Percentiles rank a stretch among this genome's conserved stretches.
Evolutionary conservation across 2,329 filamentous ascomycete genomes (phyloP).

Genomic region (Ophiostoma ips): DNA sequence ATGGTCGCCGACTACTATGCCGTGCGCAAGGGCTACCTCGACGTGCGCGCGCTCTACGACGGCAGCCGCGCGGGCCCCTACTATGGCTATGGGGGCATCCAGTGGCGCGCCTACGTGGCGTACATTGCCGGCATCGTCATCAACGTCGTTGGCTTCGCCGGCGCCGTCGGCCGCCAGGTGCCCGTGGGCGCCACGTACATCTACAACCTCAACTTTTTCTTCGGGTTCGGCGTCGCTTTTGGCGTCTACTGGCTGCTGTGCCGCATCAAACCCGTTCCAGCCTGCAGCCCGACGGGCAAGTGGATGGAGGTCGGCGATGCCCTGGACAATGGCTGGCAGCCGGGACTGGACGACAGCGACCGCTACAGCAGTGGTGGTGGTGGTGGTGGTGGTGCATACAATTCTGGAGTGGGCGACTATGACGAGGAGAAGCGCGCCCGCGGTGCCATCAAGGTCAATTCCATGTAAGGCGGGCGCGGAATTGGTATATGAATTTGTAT

Average conservation of each 20-base stretch:
- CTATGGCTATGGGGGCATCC: slow-evolving; percentile 57
- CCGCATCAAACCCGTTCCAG: slow-evolving; percentile 56
- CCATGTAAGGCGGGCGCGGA: too few species aligned
- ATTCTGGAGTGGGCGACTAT: not conserved
- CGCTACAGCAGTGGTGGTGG: not conserved
- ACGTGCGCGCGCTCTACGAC: slow-evolving; percentile 67
- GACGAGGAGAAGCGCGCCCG: not conserved
- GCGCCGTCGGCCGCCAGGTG: slow-evolving; percentile 57
- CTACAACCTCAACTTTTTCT: slow-evolving; percentile 85
- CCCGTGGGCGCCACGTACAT: slow-evolving; percentile 71
- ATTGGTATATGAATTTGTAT: too few species aligned
- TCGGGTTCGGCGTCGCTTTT: slow-evolving; percentile 60
- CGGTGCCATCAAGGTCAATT: not conserved
- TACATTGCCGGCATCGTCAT: slow-evolving; percentile 75
- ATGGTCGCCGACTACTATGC: slow-evolving; percentile 81
- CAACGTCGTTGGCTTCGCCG: slow-evolving; percentile 85
- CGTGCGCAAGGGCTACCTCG: slow-evolving; percentile 68
- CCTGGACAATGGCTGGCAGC: slow-evolving; percentile 39
- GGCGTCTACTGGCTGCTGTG: slow-evolving; percentile 57
- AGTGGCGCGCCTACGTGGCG: slow-evolving; percentile 72
- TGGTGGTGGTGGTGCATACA: too few species aligned
- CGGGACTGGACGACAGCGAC: slow-evolving; percentile 28
- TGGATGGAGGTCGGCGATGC: slow-evolving; percentile 68
- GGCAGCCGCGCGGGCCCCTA: slow-evolving; percentile 54
- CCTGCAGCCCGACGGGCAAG: slow-evolving; percentile 42